A percentile compares a stretch with the other conserved stretches of the same genome.
Evolutionary conservation across 805 yeast genomes (phyloP).

Genomic region (Wickerhamomyces rabaulensis): DNA sequence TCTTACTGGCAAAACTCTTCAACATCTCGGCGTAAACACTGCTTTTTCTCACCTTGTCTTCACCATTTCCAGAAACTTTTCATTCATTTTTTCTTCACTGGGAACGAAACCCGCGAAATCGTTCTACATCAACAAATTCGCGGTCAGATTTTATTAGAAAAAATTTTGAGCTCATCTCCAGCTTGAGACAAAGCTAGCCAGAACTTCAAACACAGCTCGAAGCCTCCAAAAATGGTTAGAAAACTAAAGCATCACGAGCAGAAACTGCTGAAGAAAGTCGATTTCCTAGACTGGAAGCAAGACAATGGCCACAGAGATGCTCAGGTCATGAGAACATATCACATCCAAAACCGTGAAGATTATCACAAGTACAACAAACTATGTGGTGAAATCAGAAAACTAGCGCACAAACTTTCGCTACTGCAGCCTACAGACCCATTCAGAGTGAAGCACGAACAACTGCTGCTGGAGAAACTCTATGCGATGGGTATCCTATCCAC

Average conservation of each 20-base stretch:
- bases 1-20: conserved; percentile 8
- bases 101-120: conserved; percentile 2
- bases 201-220: neutral
- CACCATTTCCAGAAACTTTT: neutral
- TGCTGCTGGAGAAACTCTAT: conserved; percentile 80
- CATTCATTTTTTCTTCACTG: neutral
- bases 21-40: neutral
- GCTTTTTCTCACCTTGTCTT: neutral
- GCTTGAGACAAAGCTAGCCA: neutral
- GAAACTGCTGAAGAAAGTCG: conserved; percentile 90
- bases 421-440: conserved; percentile 85
- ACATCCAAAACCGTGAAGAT: conserved; percentile 91
- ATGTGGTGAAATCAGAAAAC: conserved; percentile 85
- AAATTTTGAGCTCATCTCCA: neutral
- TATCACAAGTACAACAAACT: conserved; percentile 90
- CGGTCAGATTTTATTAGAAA: neutral
- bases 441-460: conserved; percentile 82
- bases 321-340: conserved; percentile 94
- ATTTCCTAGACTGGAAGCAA: conserved; percentile 95
- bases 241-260: conserved; percentile 92
- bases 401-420: conserved; percentile 81
- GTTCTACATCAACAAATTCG: neutral
- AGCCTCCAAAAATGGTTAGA: conserved; percentile 60
- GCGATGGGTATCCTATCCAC: conserved; percentile 85
- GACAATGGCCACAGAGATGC: conserved; percentile 93